Evolutionary conservation across 495 filamentous ascomycete genomes (phyloP).

Genomic region (Penicillium arizonense): DNA sequence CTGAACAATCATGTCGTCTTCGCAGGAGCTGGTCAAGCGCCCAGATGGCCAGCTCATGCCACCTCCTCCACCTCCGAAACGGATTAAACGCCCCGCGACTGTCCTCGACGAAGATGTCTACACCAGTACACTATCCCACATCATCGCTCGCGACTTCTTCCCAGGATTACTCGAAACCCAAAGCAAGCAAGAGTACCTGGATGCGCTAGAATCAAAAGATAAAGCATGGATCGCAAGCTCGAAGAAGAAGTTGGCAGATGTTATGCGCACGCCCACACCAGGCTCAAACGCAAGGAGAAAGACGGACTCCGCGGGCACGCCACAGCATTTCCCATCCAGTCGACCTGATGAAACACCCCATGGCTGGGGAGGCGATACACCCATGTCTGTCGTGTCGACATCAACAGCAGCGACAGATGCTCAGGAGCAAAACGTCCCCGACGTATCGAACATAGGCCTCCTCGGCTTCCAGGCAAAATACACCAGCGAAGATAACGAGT

Average conservation of each 20-base stretch:
- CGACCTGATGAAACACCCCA: slow-evolving; percentile 50
- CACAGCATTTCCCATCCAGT: slow-evolving; percentile 37
- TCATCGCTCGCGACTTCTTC: slow-evolving; percentile 96
- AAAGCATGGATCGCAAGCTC: slow-evolving; percentile 83
- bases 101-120: slow-evolving; percentile 95
- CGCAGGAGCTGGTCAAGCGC: slow-evolving; percentile 39
- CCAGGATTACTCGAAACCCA: slow-evolving; percentile 84
- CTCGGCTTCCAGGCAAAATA: slow-evolving; percentile 86
- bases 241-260: slow-evolving; percentile 65
- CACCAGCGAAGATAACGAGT: slow-evolving; percentile 96
- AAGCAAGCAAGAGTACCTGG: slow-evolving; percentile 85
- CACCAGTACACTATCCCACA: slow-evolving; percentile 84
- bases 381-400: slow-evolving; percentile 55
- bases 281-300: slow-evolving; percentile 38
- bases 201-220: slow-evolving; percentile 83
- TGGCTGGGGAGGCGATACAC: slow-evolving; percentile 63
- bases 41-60: slow-evolving; percentile 80
- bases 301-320: slow-evolving; percentile 28
- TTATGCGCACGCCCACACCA: slow-evolving; percentile 73
- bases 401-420: slow-evolving; percentile 24
- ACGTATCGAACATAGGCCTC: slow-evolving; percentile 75
- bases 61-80: slow-evolving; percentile 81
- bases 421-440: slow-evolving; percentile 51
- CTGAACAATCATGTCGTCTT: slow-evolving; percentile 19
- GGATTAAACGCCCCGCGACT: slow-evolving; percentile 87